Evolutionary conservation across 257 asterid species (phyloP), one percentile per base, ranked within the genome.

Genomic region (Capsicum chinense): DNA sequence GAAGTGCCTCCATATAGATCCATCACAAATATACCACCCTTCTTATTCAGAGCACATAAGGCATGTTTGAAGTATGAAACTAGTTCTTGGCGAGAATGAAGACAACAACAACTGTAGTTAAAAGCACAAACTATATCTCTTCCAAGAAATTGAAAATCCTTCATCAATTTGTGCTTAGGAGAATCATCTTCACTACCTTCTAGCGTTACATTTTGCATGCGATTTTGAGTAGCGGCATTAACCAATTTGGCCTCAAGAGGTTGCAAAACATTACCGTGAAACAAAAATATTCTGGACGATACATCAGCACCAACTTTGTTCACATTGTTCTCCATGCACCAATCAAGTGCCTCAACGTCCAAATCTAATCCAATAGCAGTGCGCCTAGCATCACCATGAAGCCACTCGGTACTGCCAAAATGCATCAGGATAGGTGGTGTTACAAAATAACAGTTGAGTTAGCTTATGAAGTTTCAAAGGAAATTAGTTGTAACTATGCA

Each of bases 61-160:
- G 92, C 93, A 80, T 96, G 92, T 89, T 90, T 93, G 90, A 96
- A 96, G 89, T 96, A 96, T 87, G 84, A 85, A 85, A 96, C 88
- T 88, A 94, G 89, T 85, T 94, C 98, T 84, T 89, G 91, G 80
- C 98, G 95, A 62, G 73, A 91, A 88, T 96, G 98, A 85, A 96
- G 94, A 85, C 99, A 96, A 88, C 99, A 96, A 87, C 99, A 96
- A 76, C 98, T 96, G 88, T 96, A 96, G 92, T 96, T 96, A 85
- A 96, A 96, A 63, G 99, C 99, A 84, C 99, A 96, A 80, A 96
- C 97, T 79, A 96, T 93, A 88, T 97, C 99, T 89, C 98, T 93
- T 5, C 85, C 92, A 11, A 96, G 97, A 83, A 92, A 80, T 54
- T 86, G 91, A 83, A 85, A 63, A 81, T 92, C 93, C 82, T 93